Evolutionary conservation across 148 eudicot genomes (phyloP).

Genomic region (Arbutus unedo): DNA sequence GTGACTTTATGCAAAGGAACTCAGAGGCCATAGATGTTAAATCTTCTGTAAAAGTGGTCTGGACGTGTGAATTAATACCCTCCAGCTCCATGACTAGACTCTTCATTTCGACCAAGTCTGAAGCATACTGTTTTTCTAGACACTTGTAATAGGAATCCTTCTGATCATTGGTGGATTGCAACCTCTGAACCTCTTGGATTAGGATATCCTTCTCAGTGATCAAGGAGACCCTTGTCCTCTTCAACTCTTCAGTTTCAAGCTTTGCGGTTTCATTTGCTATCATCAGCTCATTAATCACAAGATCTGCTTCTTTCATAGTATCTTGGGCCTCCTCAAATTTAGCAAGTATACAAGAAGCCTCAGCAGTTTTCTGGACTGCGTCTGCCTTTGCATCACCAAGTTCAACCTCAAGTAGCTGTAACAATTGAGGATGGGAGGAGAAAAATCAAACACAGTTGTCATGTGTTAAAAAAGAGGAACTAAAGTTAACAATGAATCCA

Average conservation of each 20-base stretch:
- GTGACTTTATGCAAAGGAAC: constrained; percentile 47
- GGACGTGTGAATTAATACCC: constrained; percentile 32
- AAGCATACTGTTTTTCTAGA: constrained; percentile 44
- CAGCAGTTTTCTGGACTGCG: constrained; percentile 59
- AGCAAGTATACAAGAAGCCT: constrained; percentile 63
- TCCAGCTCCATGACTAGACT: constrained; percentile 51
- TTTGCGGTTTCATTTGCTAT: constrained; percentile 68
- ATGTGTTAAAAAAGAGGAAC: neutral
- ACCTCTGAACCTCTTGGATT: constrained; percentile 37
- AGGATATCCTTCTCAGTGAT: constrained; percentile 43
- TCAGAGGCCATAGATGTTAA: constrained; percentile 39
- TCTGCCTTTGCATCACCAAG: constrained; percentile 57
- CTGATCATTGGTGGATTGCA: constrained; percentile 40
- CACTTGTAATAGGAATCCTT: constrained; percentile 36
- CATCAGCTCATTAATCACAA: constrained; percentile 69
- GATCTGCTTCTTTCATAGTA: constrained; percentile 74
- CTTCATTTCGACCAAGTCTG: constrained; percentile 32
- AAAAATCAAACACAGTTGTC: neutral
- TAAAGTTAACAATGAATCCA: neutral
- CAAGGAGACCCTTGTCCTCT: constrained; percentile 30
- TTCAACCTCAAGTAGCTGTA: constrained; percentile 63
- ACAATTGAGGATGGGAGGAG: neutral
- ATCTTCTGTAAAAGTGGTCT: constrained; percentile 40
- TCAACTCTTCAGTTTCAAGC: constrained; percentile 55
- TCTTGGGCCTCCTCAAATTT: constrained; percentile 77